Conservation (phyloP, 176 grass and related monocot genomes). For the Aegilops longissima region DNA sequence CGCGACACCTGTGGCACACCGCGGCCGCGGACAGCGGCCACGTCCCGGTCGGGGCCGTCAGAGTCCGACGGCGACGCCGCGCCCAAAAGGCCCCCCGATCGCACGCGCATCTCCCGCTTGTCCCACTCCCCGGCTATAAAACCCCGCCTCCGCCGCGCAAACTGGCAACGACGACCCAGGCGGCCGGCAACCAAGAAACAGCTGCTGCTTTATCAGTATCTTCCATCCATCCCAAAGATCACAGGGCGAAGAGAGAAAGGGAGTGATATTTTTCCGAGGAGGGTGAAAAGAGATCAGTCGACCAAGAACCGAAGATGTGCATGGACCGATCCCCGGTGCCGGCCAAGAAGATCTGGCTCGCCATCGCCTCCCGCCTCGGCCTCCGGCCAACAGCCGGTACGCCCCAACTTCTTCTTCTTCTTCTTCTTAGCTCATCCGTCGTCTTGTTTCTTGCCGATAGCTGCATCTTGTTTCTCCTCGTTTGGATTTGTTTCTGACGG, state of each 20-base stretch:
- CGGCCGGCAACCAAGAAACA: conserved; percentile 7
- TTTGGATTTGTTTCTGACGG: background rate
- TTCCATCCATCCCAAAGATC: background rate
- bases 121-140: conserved; percentile 40
- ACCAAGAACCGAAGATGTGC: conserved; percentile 24
- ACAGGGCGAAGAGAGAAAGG: background rate
- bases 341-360: conserved; percentile 62
- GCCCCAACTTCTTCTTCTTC: background rate
- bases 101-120: conserved; percentile 38
- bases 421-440: background rate
- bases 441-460: background rate
- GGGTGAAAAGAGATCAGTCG: background rate
- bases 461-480: too few species aligned
- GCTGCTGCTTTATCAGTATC: background rate
- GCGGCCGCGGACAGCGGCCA: conserved; percentile 31
- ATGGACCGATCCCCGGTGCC: conserved; percentile 46
- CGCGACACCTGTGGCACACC: conserved; percentile 26
- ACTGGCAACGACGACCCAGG: background rate
- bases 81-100: conserved; percentile 16
- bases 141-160: background rate
- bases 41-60: conserved; percentile 27
- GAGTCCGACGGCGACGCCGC: conserved; percentile 25
- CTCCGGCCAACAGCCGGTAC: conserved; percentile 57
- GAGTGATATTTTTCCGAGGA: background rate
- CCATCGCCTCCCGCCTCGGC: conserved; percentile 43